phyloP scores from a whole-genome alignment of 1,284 basidiomycete species.

The Malassezia furfur region DNA sequence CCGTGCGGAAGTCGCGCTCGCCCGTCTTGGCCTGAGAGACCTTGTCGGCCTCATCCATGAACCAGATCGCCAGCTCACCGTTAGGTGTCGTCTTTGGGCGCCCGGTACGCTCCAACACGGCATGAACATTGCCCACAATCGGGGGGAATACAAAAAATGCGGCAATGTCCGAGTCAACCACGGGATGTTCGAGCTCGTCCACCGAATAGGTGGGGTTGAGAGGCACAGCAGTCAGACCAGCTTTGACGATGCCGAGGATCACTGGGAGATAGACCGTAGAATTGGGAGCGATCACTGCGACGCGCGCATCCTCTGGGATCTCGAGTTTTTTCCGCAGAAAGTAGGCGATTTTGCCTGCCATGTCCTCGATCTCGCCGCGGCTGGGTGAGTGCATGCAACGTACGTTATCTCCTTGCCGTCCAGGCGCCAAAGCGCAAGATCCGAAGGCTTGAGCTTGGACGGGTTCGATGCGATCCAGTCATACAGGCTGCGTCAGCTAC shows the following conservation, averaged over 20 bases:
- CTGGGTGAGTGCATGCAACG: not conserved
- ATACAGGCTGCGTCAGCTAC: constrained; percentile 5
- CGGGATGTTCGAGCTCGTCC: constrained; percentile 40
- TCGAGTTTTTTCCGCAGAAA: constrained; percentile 30
- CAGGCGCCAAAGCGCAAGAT: constrained; percentile 16
- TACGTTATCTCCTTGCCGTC: constrained; percentile 30
- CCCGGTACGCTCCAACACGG: constrained; percentile 27
- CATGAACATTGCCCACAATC: constrained; percentile 21
- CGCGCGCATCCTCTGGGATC: constrained; percentile 25
- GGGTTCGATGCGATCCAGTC: constrained; percentile 10
- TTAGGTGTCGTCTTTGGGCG: constrained; percentile 17
- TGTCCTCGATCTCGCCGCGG: constrained; percentile 28
- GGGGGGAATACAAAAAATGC: constrained; percentile 33
- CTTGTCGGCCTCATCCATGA: constrained; percentile 38
- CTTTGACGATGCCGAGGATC: constrained; percentile 21
- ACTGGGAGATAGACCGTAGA: constrained; percentile 26
- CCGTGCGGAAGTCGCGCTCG: constrained; percentile 27
- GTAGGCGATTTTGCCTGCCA: constrained; percentile 25
- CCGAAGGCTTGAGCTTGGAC: not conserved
- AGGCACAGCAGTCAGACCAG: constrained; percentile 31
- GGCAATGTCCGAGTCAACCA: constrained; percentile 31
- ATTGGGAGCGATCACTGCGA: constrained; percentile 43
- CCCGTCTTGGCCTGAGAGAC: constrained; percentile 20
- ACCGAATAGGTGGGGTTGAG: constrained; percentile 36
- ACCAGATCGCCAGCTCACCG: constrained; percentile 30